Evolutionary conservation across 306 rosid species (phyloP).

Genomic region (Begonia peltatifolia): DNA sequence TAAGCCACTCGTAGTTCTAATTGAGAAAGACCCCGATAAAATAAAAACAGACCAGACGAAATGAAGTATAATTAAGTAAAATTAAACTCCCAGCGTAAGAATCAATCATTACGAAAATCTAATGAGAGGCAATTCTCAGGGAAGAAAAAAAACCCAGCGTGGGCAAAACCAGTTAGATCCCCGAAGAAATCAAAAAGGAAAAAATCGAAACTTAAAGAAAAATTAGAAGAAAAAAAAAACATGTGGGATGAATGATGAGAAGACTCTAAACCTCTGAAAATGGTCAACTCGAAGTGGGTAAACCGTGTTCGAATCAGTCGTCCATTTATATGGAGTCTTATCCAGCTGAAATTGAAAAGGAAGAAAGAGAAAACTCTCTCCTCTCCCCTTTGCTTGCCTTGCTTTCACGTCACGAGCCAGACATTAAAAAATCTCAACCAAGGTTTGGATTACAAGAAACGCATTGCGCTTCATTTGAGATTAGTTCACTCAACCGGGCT

Average conservation of each 20-base stretch:
- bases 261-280: background rate
- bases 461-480: background rate
- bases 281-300: background rate
- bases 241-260: background rate
- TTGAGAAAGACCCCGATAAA: no score
- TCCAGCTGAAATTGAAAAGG: background rate
- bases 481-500: background rate
- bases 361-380: background rate
- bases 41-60: no score
- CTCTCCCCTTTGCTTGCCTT: background rate
- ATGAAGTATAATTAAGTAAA: no score
- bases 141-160: no score
- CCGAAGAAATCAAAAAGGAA: no score
- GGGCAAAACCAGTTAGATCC: no score
- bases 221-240: background rate
- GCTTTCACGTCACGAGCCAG: slow-evolving; percentile 3
- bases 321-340: slow-evolving; percentile 4
- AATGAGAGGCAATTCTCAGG: no score
- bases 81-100: no score
- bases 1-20: no score
- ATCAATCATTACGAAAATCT: no score
- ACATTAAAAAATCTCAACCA: background rate
- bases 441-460: background rate
- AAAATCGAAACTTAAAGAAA: background rate
- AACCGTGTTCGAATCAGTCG: background rate